Conservation (phyloP, 768 basidiomycete species). For the Boletus sp. region DNA sequence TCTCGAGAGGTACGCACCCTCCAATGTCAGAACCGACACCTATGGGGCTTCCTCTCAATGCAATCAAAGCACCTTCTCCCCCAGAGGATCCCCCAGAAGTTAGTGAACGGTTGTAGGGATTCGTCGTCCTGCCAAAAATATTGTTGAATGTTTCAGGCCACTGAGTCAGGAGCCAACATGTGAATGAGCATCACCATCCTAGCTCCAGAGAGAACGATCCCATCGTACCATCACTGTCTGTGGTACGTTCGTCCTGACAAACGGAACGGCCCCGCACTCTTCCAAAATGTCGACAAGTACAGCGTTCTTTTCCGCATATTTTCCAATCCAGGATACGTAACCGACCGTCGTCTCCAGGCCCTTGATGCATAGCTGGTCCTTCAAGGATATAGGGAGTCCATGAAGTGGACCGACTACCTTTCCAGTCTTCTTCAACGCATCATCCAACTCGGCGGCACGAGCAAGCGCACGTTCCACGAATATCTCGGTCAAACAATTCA, state of each 20-base stretch:
- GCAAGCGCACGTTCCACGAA: constrained; percentile 69
- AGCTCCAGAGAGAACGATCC: background rate
- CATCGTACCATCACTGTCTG: constrained; percentile 69
- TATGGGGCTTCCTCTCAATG: constrained; percentile 40
- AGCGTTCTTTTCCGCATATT: constrained; percentile 55
- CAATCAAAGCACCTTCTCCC: constrained; percentile 80
- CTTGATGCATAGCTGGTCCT: constrained; percentile 70
- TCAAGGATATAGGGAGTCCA: constrained; percentile 71
- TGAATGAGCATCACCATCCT: background rate
- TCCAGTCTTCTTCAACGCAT: constrained; percentile 58
- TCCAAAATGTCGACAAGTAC: constrained; percentile 67
- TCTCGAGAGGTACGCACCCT: constrained; percentile 44
- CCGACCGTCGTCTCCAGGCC: constrained; percentile 73
- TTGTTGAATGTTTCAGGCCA: constrained; percentile 78
- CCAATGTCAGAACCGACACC: constrained; percentile 83
- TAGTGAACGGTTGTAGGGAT: constrained; percentile 70
- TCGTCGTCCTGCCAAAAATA: constrained; percentile 75
- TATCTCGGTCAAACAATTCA: constrained; percentile 83
- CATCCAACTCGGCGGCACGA: constrained; percentile 67
- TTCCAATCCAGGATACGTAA: constrained; percentile 72
- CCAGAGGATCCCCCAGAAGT: constrained; percentile 83
- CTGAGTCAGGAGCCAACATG: constrained; percentile 35
- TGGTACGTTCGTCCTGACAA: constrained; percentile 73
- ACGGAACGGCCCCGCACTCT: constrained; percentile 66
- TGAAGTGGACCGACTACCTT: constrained; percentile 69